Conservation (phyloP, 2,329 filamentous ascomycete genomes). For the Venturia nashicola region DNA sequence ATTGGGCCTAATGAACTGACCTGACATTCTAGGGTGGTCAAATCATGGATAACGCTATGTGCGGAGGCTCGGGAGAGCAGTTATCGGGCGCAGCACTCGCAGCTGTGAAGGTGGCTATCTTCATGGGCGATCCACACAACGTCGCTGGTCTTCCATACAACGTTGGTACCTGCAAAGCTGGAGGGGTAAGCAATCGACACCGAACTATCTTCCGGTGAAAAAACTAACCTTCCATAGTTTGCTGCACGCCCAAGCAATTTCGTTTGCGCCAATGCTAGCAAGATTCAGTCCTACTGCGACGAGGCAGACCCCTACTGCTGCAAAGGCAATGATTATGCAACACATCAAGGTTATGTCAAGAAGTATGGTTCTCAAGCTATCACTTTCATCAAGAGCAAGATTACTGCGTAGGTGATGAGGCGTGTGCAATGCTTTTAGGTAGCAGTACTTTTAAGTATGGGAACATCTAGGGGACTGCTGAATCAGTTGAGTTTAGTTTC, state of each 20-base stretch:
- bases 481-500: too few species aligned
- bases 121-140: constrained; percentile 52
- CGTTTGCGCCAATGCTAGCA: constrained; percentile 39
- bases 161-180: constrained; percentile 46
- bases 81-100: constrained; percentile 37
- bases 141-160: constrained; percentile 44
- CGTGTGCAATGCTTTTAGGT: background rate
- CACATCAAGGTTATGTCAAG: constrained; percentile 49
- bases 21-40: constrained; percentile 39
- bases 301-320: constrained; percentile 53
- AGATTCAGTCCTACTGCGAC: constrained; percentile 55
- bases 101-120: constrained; percentile 51
- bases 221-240: constrained; percentile 33
- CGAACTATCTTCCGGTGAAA: background rate
- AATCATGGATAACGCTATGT: constrained; percentile 51
- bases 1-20: background rate
- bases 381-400: constrained; percentile 44
- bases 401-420: constrained; percentile 16
- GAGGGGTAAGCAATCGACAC: constrained; percentile 38
- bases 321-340: constrained; percentile 46
- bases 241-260: constrained; percentile 47
- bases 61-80: constrained; percentile 38
- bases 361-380: constrained; percentile 50
- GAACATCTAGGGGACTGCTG: too few species aligned
- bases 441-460: background rate